Conservation (phyloP, 306 rosid genomes). For the Begonia peltatifolia region DNA sequence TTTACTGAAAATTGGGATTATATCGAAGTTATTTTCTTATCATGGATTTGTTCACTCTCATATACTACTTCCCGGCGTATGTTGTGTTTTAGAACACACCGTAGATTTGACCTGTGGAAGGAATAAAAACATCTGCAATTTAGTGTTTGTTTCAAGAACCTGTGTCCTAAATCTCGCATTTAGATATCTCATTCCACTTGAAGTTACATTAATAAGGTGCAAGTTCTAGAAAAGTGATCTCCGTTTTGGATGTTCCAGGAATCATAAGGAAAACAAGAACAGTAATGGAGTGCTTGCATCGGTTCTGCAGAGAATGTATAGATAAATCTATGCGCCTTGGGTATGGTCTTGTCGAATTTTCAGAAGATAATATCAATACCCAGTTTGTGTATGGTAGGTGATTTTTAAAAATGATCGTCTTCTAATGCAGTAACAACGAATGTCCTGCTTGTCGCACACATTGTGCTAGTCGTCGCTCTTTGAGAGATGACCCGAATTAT, state of each 20-base stretch:
- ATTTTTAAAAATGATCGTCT: not conserved
- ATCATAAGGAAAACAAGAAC: conserved; percentile 72
- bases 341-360: conserved; percentile 16
- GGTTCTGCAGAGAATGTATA: conserved; percentile 79
- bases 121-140: too few relatives aligned
- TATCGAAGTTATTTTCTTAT: too few relatives aligned
- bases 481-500: conserved; percentile 70
- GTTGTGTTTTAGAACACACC: too few relatives aligned
- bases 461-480: conserved; percentile 70
- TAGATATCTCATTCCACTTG: not conserved
- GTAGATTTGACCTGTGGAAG: too few relatives aligned
- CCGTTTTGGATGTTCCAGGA: conserved; percentile 24
- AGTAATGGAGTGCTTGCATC: conserved; percentile 81
- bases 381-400: too few relatives aligned
- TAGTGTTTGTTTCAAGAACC: too few relatives aligned
- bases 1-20: too few relatives aligned
- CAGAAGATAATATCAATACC: too few relatives aligned
- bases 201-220: too few relatives aligned
- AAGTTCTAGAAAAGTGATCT: too few relatives aligned
- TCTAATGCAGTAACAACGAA: conserved; percentile 51
- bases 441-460: conserved; percentile 82
- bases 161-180: not conserved
- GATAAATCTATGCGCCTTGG: conserved; percentile 82
- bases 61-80: too few relatives aligned
- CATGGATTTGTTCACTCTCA: too few relatives aligned